Base-by-base conservation (phyloP, 2,329 filamentous ascomycete genomes). In the Ploettnerulaceae sp. region DNA sequence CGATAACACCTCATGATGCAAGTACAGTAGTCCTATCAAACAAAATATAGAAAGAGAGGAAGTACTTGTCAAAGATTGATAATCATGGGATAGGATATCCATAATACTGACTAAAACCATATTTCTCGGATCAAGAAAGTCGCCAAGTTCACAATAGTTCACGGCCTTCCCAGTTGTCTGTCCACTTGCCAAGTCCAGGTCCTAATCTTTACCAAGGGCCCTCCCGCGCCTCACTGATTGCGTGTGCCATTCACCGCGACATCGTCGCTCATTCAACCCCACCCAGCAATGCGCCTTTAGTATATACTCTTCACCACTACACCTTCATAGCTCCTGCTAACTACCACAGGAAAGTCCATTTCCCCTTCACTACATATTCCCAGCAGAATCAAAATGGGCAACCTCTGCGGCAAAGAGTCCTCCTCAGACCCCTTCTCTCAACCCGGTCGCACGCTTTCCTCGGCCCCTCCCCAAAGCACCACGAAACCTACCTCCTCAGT, bases 321-420 rank as follows among this genome's bases (percentile, higher is more conserved):
- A 17, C 34, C 40, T 12, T 20, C 14, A 5, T 17, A 25, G 5
- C 11, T 20, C 36, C 11, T 33, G 31, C 22, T 33, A 18, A 31
- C 39, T 9, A 25, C 14, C 9, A 24, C 7, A 14, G n/a, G 7
- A 22, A 15, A 20, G 18, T 24, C 33, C 12, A 17, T 18, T 20
- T 12, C 12, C 26, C 15, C 18, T 22, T 26, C 34, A n/a, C n/a
- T n/a, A n/a, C n/a, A n/a, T 3, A 18, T 25, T 4, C 7, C 34
- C 11, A 15, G 12, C 7, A 3, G 37, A 26, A 26, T 22, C 49
- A 66, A 49, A 55, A 95, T 96, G 90, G 90, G 90, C 49, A 91
- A 89, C 66, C 76, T 89, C 68, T 95, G 87, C 71, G 86, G 88
- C 64, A 89, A 88, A 66, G 75, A 87, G 64, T 75, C 73, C 48